A percentile compares a stretch with the other conserved stretches of the same genome.
These are phyloP conservation scores for Schizophyllum amplum DNA, from an alignment of 1,284 basidiomycete species.

Conservation along the genomic window DNA sequence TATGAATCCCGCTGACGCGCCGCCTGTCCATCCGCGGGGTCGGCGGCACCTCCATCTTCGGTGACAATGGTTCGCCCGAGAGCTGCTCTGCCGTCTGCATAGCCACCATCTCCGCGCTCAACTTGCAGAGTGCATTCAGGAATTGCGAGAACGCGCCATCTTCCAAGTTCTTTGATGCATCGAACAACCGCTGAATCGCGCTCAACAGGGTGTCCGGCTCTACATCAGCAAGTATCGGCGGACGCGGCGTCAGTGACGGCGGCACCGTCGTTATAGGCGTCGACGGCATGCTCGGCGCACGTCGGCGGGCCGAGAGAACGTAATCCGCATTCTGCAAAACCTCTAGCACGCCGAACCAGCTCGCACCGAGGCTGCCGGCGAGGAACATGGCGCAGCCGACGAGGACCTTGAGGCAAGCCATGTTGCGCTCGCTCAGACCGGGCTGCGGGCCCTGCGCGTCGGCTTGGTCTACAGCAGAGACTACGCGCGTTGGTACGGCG, in stretches of 20 bases:
- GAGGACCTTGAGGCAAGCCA: slow-evolving; percentile 84
- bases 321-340: slow-evolving; percentile 90
- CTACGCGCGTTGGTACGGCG: slow-evolving; percentile 82
- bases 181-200: slow-evolving; percentile 76
- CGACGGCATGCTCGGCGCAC: slow-evolving; percentile 21
- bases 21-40: slow-evolving; percentile 46
- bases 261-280: not conserved
- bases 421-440: slow-evolving; percentile 79
- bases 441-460: slow-evolving; percentile 68
- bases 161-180: slow-evolving; percentile 76
- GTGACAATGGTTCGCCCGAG: slow-evolving; percentile 19
- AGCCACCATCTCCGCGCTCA: slow-evolving; percentile 86
- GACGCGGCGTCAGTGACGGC: slow-evolving; percentile 23
- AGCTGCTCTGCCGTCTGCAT: slow-evolving; percentile 51
- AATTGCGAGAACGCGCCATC: slow-evolving; percentile 81
- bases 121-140: slow-evolving; percentile 71
- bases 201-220: slow-evolving; percentile 67
- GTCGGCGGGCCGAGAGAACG: slow-evolving; percentile 56
- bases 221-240: slow-evolving; percentile 63
- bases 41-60: slow-evolving; percentile 28
- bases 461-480: slow-evolving; percentile 69
- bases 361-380: slow-evolving; percentile 75
- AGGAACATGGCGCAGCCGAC: slow-evolving; percentile 76
- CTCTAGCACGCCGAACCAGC: slow-evolving; percentile 90
- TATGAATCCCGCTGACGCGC: slow-evolving; percentile 78